phyloP scores from a whole-genome alignment of 768 basidiomycete genomes.

The Tricholoma furcatifolium region DNA sequence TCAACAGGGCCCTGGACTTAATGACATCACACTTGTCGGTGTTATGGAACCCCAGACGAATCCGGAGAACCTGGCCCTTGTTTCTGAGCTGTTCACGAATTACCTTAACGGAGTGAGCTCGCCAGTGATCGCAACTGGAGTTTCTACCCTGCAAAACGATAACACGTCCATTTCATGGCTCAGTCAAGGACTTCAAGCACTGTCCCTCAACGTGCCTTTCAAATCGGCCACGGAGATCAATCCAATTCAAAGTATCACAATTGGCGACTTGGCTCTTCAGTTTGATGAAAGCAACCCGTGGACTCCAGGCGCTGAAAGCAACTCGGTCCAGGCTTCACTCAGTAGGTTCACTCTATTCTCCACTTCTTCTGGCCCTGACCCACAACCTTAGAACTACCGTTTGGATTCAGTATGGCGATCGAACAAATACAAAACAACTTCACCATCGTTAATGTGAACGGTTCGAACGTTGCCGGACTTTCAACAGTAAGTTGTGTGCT shows the following conservation, averaged over 20 bases:
- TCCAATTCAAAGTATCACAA: slow-evolving; percentile 64
- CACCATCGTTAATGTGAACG: slow-evolving; percentile 50
- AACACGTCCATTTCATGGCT: slow-evolving; percentile 65
- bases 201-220: slow-evolving; percentile 65
- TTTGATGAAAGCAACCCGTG: slow-evolving; percentile 57
- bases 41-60: slow-evolving; percentile 52
- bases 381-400: slow-evolving; percentile 53
- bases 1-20: slow-evolving; percentile 47
- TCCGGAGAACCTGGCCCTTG: slow-evolving; percentile 39
- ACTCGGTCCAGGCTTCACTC: slow-evolving; percentile 57
- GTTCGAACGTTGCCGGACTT: slow-evolving; percentile 52
- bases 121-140: slow-evolving; percentile 57
- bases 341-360: slow-evolving; percentile 32
- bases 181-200: slow-evolving; percentile 53
- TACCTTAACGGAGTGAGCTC: slow-evolving; percentile 66
- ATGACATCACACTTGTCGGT: slow-evolving; percentile 59
- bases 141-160: slow-evolving; percentile 56
- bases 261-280: slow-evolving; percentile 54
- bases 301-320: slow-evolving; percentile 55
- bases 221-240: slow-evolving; percentile 47
- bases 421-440: slow-evolving; percentile 66
- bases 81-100: slow-evolving; percentile 66
- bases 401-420: slow-evolving; percentile 63
- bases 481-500: slow-evolving; percentile 51
- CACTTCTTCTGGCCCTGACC: neutral